Conservation (phyloP, 495 filamentous ascomycete species). For the Podospora conica region DNA sequence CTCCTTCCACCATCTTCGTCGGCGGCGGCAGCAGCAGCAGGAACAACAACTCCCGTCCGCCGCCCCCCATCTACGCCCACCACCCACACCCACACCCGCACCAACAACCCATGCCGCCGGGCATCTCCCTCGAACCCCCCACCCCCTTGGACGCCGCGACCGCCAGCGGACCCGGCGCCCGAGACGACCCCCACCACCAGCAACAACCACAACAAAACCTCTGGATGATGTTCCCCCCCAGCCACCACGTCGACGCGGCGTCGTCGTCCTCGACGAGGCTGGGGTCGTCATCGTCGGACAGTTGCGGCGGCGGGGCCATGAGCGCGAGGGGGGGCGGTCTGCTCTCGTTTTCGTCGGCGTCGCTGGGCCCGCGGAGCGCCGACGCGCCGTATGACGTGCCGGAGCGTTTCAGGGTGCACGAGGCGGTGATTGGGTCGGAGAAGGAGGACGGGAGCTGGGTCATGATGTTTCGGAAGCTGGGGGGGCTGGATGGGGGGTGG, state of each 20-base stretch:
- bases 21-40: slow-evolving; percentile 3
- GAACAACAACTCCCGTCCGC: not conserved
- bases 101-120: not conserved
- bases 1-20: slow-evolving; percentile 15
- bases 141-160: slow-evolving; percentile 1
- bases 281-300: not conserved
- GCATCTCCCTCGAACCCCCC: slow-evolving; percentile 10
- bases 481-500: slow-evolving; percentile 23
- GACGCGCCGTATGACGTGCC: slow-evolving; percentile 31
- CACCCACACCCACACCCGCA: not conserved
- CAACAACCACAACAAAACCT: not conserved
- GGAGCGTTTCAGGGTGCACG: slow-evolving; percentile 26
- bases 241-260: not conserved
- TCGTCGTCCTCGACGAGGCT: not conserved
- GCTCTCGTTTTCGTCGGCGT: not conserved
- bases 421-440: slow-evolving; percentile 23
- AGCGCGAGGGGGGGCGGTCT: not conserved
- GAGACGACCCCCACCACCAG: not conserved
- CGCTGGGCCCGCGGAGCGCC: slow-evolving; percentile 5
- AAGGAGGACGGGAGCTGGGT: slow-evolving; percentile 30
- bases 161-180: not conserved
- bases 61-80: not conserved
- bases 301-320: not conserved
- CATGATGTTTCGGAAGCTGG: slow-evolving; percentile 27
- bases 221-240: not conserved